Evolutionary conservation across 129 eudicot genomes (phyloP).

Genomic region (Silybum marianum): DNA sequence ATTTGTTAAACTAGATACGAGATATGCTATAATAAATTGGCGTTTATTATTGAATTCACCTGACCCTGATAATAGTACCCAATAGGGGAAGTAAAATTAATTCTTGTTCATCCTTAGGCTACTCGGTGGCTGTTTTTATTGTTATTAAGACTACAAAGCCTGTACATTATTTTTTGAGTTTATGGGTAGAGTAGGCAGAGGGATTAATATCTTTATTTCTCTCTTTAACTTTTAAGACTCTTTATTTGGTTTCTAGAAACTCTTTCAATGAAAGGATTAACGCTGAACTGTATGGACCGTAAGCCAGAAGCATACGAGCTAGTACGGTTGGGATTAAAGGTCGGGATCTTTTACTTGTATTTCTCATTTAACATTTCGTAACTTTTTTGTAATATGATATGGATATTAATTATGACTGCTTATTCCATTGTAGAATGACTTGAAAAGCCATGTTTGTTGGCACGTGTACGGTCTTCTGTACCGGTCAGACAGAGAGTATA

Average conservation of each 20-base stretch:
- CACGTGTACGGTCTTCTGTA: slow-evolving; percentile 97
- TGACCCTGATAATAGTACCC: background rate
- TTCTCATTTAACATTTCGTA: background rate
- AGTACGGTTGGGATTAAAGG: slow-evolving; percentile 92
- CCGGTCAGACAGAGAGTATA: slow-evolving; percentile 93
- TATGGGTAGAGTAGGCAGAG: background rate
- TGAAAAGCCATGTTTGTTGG: slow-evolving; percentile 99
- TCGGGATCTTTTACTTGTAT: slow-evolving; percentile 23
- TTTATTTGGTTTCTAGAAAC: slow-evolving; percentile 59
- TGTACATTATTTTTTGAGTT: background rate
- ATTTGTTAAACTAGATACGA: background rate
- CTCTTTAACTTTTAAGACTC: background rate
- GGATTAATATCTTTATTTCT: background rate
- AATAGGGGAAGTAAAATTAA: background rate
- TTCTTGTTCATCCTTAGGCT: background rate
- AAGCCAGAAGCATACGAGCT: slow-evolving; percentile 98
- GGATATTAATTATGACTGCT: background rate
- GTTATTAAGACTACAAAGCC: background rate
- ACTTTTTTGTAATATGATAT: background rate
- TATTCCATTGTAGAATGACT: slow-evolving; percentile 74
- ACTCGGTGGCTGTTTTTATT: background rate
- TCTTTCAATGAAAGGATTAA: slow-evolving; percentile 90
- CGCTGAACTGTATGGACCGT: slow-evolving; percentile 98
- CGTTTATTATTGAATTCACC: background rate
- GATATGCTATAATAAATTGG: background rate